Conservation (phyloP, 139 green algal genomes). For the Astrephomene gubernaculifera region DNA sequence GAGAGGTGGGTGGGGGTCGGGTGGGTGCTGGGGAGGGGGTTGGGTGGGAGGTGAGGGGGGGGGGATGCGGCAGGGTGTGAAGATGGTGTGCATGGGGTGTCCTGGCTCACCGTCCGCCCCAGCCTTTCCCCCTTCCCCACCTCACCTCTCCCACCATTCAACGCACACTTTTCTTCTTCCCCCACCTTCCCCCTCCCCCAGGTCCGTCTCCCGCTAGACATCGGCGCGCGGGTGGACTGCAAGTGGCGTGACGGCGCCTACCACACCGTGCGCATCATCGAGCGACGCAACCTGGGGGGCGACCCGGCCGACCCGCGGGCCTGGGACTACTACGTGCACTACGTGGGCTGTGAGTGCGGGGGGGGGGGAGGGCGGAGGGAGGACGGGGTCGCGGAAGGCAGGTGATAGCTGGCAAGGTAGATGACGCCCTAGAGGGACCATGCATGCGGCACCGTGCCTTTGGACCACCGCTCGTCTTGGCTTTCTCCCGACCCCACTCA, state of each 20-base stretch:
- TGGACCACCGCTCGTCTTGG: too few relatives aligned
- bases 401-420: too few relatives aligned
- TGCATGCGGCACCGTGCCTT: too few relatives aligned
- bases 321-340: conserved; percentile 99
- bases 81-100: too few relatives aligned
- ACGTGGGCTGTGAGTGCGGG: conserved; percentile 62
- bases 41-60: neutral
- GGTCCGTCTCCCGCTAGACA: conserved; percentile 88
- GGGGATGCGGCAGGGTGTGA: too few relatives aligned
- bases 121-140: neutral
- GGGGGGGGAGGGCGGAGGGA: neutral
- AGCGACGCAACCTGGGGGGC: conserved; percentile 69
- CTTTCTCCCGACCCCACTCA: too few relatives aligned
- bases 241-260: conserved; percentile 84
- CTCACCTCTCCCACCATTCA: neutral
- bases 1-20: neutral
- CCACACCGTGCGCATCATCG: conserved; percentile 87
- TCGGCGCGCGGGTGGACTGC: conserved; percentile 82
- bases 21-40: neutral
- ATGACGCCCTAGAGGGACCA: too few relatives aligned
- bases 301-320: conserved; percentile 38
- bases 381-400: neutral
- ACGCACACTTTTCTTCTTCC: neutral
- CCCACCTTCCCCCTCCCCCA: conserved; percentile 7
- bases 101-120: neutral